Evolutionary conservation across 2,329 filamentous ascomycete genomes (phyloP), one percentile per base, ranked within the genome.

Genomic region (Cercospora brassicicola): DNA sequence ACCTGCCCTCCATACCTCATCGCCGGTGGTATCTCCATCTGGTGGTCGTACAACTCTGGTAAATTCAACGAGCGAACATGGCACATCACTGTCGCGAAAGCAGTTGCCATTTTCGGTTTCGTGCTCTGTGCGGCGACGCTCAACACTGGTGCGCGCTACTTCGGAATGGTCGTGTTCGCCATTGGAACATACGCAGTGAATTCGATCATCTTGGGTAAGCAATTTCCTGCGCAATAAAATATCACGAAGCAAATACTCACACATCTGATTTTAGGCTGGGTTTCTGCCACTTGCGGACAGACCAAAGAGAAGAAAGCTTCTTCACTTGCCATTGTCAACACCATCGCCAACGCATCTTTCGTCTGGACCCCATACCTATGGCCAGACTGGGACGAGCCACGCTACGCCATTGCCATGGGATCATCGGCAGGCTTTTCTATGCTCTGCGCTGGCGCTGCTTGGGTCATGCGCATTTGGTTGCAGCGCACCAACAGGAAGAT

Each of bases 291-390:
- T 0, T 78, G 82, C 2, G 81, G 80, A 0, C 83, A 85, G 67
- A 84, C 82, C 0, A 82, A 82, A 62, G 83, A 85, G 71, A 84
- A 84, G 77, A 84, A 83, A 72, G 82, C 83, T 0, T 80, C 80
- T 15, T 80, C 83, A 0, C 73, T 85, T 8, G 82, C 82, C 10
- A 83, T 85, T 74, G 84, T 83, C 4, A 85, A 84, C 26, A 83
- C 83, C 0, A 79, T 82, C 26, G 82, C 81, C 26, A 83, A 82
- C 71, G 81, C 82, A 13, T 81, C 80, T 2, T 84, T 84, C 71
- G 82, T 85, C 55, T 85, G 84, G 72, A 82, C 82, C n/a, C 82
- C 83, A 39, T 85, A 85, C 68, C 76, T 85, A 3, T 85, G 83
- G 82, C 82, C 82, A 4, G 79, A 80, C 23, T 79, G 69, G 8